A percentile compares a stretch with the other conserved stretches of the same genome.
These are phyloP conservation scores for Hymenoscyphus fructigenus DNA, from an alignment of 2,329 filamentous ascomycete species.

Conservation along the genomic window DNA sequence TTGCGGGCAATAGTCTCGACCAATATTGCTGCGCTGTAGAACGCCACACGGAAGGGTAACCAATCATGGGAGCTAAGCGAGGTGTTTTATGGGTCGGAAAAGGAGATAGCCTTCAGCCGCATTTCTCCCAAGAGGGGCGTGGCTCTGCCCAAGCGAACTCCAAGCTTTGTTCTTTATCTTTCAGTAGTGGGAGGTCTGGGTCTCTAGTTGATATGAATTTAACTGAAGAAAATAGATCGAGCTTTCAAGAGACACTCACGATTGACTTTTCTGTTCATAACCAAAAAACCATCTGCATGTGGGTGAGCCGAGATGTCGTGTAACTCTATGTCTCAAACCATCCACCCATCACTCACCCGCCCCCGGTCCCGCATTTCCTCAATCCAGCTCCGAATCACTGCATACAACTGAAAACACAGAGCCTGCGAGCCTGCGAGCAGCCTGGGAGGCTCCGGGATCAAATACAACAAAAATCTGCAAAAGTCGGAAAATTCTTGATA, in stretches of 20 bases:
- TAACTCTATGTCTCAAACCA: neutral
- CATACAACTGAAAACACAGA: conserved; percentile 1
- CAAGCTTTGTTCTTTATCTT: neutral
- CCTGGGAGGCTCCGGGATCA: no score
- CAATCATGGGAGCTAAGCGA: neutral
- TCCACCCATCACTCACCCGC: neutral
- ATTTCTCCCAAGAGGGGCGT: neutral
- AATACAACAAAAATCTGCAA: no score
- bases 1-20: neutral
- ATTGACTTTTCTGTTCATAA: neutral
- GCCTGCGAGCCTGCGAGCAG: no score
- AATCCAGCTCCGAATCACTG: conserved; percentile 9
- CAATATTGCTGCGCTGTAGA: conserved; percentile 1
- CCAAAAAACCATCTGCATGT: neutral
- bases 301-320: neutral
- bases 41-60: neutral
- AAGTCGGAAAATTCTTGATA: no score
- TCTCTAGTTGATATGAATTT: neutral
- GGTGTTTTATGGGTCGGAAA: neutral
- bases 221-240: neutral
- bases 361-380: neutral
- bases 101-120: neutral
- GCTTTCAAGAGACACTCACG: neutral
- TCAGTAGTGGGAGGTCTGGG: neutral
- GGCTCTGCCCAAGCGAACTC: neutral